Evolutionary conservation across 2,329 filamentous ascomycete species (phyloP), one percentile per base, ranked within the genome.

Genomic region (Fusarium sp.): DNA sequence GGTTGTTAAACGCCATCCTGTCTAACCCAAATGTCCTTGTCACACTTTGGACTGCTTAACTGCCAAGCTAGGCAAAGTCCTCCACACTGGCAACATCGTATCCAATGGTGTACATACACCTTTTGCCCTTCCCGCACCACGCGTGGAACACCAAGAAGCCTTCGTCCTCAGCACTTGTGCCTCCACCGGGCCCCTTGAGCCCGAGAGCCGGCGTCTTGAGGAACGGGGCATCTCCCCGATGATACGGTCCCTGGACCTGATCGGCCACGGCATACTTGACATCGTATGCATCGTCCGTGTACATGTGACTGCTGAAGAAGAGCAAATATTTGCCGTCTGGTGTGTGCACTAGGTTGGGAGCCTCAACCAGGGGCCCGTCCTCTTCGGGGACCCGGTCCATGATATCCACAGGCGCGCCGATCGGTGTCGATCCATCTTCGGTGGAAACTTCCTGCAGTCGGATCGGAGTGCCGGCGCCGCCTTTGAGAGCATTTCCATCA

Each of bases 261-360:
- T 70, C 63, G 11, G 84, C 80, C 10, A 85, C 86, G 4, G 89
- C 88, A 72, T 88, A 90, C 56, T 85, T 84, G n/a, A 89, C 82
- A 71, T 89, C 86, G 76, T 91, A 91, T 40, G 74, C 73, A 4
- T 83, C 76, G 27, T 84, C 82, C 3, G 82, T 83, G 76, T 82
- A 91, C 77, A 88, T 89, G 59, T 89, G 85, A 43, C 85, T 86
- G 72, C 86, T 89, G 78, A 86, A 91, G 75, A 90, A 90, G 45
- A 91, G 78, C 53, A 88, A 82, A 73, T 90, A 90, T 16, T 81
- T 80, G 6, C 85, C 85, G 20, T 82, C 81, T 1, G 69, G 72
- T 5, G 80, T 79, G n/a, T 76, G 76, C 14, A 87, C 78, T 21
- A 90, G 71, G 58, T 82, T 83, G 0, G 89, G 89, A 18, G 89